These are phyloP conservation scores for Coniochaeta prunicola DNA, from an alignment of 2,329 filamentous ascomycete species.

Conservation along the genomic window DNA sequence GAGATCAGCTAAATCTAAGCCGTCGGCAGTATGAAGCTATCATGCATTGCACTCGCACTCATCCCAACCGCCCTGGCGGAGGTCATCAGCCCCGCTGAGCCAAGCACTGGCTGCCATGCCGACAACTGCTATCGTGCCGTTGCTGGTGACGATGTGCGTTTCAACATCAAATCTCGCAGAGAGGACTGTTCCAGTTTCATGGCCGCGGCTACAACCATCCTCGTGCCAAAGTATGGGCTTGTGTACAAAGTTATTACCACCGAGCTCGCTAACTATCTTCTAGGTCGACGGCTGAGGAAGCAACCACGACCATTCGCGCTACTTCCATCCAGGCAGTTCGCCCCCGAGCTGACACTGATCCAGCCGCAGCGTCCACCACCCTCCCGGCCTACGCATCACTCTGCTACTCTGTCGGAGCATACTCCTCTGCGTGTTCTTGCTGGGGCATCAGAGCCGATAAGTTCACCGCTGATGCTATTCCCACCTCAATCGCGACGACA, in stretches of 20 bases:
- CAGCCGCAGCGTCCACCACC: background rate
- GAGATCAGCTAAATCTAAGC: background rate
- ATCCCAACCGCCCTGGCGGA: background rate
- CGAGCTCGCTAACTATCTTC: background rate
- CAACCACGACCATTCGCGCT: background rate
- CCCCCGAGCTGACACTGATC: background rate
- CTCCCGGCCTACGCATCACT: background rate
- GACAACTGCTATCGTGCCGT: conserved; percentile 1
- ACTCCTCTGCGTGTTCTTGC: conserved; percentile 1
- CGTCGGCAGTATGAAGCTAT: background rate
- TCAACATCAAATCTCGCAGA: background rate
- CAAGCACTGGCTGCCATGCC: background rate
- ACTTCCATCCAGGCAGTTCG: background rate
- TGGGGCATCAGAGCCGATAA: background rate
- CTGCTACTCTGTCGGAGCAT: background rate
- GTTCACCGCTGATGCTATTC: background rate
- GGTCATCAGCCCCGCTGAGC: background rate
- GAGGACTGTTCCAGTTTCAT: background rate
- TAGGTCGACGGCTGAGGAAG: background rate
- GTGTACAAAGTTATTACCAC: background rate
- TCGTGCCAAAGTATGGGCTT: background rate
- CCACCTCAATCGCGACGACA: background rate
- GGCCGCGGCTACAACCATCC: background rate
- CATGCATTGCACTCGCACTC: background rate
- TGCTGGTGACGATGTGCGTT: background rate